A percentile compares a stretch with the other conserved stretches of the same genome.
Evolutionary conservation across 192 early-diverging fungal genomes (phyloP).

Genomic region (Cetraspora pellucida): DNA sequence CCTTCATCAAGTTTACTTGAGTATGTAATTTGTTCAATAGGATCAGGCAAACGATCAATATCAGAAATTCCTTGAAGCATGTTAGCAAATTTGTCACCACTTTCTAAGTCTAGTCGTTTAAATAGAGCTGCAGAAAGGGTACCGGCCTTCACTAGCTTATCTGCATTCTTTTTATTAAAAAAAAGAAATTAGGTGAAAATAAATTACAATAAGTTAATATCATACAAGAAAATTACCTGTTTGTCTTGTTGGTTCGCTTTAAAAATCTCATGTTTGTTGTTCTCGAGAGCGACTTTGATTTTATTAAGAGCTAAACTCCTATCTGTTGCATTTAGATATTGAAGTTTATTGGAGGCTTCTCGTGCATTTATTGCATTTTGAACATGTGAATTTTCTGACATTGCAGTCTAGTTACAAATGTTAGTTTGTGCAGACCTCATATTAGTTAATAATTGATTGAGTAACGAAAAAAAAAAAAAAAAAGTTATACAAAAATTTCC

Average conservation of each 20-base stretch:
- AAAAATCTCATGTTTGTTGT: conserved; percentile 69
- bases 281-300: conserved; percentile 69
- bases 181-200: not conserved
- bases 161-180: conserved; percentile 54
- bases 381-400: too few relatives aligned
- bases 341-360: conserved; percentile 72
- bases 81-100: conserved; percentile 82
- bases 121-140: conserved; percentile 75
- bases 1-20: conserved; percentile 79
- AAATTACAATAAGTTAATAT: too few relatives aligned
- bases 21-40: conserved; percentile 77
- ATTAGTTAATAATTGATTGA: too few relatives aligned
- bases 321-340: conserved; percentile 68
- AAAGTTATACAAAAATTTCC: too few relatives aligned
- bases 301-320: conserved; percentile 74
- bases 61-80: conserved; percentile 90
- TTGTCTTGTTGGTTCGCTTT: conserved; percentile 58
- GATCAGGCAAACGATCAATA: conserved; percentile 83
- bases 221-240: too few relatives aligned
- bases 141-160: conserved; percentile 70
- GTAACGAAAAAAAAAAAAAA: too few relatives aligned
- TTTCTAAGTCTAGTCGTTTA: conserved; percentile 86
- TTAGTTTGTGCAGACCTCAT: too few relatives aligned
- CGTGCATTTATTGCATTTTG: conserved; percentile 49
- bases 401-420: too few relatives aligned